These are phyloP conservation scores for Cyamopsis tetragonoloba DNA, from an alignment of 306 rosid species.

Conservation along the genomic window DNA sequence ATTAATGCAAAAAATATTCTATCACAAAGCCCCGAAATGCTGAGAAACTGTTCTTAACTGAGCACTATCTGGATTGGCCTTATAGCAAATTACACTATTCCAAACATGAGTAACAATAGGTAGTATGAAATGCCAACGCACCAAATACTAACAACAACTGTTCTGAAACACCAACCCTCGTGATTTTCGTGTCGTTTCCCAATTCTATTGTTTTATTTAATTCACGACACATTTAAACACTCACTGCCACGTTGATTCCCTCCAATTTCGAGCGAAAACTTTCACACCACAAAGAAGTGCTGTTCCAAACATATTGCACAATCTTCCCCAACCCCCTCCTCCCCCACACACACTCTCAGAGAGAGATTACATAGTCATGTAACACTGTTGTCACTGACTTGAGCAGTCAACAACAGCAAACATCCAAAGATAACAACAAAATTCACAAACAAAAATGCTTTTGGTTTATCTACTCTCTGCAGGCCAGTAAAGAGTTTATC, in stretches of 20 bases:
- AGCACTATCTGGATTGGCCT: background rate
- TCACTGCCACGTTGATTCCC: too few relatives aligned
- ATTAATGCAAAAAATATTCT: background rate
- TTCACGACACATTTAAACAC: too few relatives aligned
- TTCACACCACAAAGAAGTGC: too few relatives aligned
- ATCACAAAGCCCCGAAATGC: background rate
- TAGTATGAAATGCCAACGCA: too few relatives aligned
- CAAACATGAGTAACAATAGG: background rate
- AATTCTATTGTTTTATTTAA: too few relatives aligned
- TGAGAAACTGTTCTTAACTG: background rate
- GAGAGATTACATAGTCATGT: background rate
- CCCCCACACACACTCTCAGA: background rate
- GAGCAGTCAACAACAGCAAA: slow-evolving; percentile 18
- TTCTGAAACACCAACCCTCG: too few relatives aligned
- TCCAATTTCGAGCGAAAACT: too few relatives aligned
- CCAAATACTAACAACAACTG: too few relatives aligned
- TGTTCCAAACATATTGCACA: background rate
- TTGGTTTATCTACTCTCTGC: slow-evolving; percentile 1
- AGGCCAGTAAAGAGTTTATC: background rate
- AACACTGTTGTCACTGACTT: background rate
- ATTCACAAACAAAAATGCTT: background rate
- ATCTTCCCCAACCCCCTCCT: background rate
- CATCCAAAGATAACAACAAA: background rate
- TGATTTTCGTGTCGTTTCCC: too few relatives aligned
- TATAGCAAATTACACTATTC: background rate